Percentiles rank a stretch among this genome's conserved stretches.
Conservation (phyloP, 345 rosid genomes). For the Eucalyptus albens region DNA sequence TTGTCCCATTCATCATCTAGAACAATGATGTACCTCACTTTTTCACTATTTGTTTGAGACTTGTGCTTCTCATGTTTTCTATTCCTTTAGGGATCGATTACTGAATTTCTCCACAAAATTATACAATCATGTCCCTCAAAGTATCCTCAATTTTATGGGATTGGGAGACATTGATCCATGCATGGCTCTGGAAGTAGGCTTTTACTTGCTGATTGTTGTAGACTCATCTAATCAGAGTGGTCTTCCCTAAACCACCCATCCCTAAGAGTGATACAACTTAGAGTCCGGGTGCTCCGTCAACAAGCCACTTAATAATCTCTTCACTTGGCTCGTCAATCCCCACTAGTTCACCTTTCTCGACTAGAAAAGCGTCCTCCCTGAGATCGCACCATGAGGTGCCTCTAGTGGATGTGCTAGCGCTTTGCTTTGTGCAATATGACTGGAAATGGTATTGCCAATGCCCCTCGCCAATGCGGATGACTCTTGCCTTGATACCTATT, state of each 20-base stretch:
- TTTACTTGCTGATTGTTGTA: background rate
- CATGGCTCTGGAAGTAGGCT: background rate
- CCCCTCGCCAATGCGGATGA: background rate
- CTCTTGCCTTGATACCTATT: background rate
- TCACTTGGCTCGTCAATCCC: fast-evolving
- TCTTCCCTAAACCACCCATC: background rate
- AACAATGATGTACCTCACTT: background rate
- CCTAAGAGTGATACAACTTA: background rate
- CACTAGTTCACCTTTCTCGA: background rate
- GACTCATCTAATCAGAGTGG: background rate
- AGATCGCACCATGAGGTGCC: background rate
- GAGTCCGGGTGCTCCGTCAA: fast-evolving
- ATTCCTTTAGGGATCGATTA: background rate
- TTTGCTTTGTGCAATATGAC: background rate
- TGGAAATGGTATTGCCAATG: background rate
- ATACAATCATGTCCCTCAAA: background rate
- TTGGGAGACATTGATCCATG: background rate
- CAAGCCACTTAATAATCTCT: background rate
- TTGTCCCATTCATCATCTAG: background rate
- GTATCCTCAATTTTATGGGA: background rate
- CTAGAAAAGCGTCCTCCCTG: background rate
- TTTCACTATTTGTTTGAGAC: background rate
- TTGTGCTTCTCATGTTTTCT: background rate
- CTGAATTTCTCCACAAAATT: background rate
- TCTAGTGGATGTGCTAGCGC: background rate